These are phyloP conservation scores for Lophium mytilinum DNA, from an alignment of 495 filamentous ascomycete species.

Conservation along the genomic window DNA sequence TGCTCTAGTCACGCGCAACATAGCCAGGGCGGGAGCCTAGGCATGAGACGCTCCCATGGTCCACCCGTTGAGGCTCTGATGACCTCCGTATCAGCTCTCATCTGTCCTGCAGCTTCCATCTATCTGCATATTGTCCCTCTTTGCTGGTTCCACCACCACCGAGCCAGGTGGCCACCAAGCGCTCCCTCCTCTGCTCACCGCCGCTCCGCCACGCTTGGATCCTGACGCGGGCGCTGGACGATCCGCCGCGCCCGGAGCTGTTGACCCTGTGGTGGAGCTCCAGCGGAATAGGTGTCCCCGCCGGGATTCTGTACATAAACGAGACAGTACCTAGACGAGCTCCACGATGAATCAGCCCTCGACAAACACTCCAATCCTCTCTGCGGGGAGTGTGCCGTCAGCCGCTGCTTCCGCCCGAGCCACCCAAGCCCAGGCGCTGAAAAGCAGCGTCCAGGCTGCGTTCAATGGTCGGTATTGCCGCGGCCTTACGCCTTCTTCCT, in stretches of 20 bases:
- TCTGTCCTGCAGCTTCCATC: neutral
- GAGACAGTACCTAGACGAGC: slow-evolving; percentile 7
- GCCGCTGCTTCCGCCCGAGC: slow-evolving; percentile 36
- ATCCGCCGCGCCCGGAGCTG: neutral
- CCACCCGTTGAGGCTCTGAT: too few species aligned
- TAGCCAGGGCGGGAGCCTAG: too few species aligned
- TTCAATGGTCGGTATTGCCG: slow-evolving; percentile 63
- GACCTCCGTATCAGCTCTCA: neutral
- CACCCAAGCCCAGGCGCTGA: slow-evolving; percentile 46
- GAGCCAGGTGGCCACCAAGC: neutral
- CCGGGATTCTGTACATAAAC: slow-evolving; percentile 5
- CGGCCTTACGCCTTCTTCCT: slow-evolving; percentile 2
- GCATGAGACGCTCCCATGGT: too few species aligned
- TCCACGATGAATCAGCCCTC: slow-evolving; percentile 23
- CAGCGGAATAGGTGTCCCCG: neutral
- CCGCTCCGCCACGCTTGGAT: neutral
- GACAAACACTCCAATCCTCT: slow-evolving; percentile 31
- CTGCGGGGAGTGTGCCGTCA: slow-evolving; percentile 41
- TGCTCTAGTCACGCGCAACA: too few species aligned
- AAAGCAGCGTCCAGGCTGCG: slow-evolving; percentile 64
- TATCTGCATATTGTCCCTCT: neutral
- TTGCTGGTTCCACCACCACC: neutral
- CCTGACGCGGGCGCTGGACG: neutral
- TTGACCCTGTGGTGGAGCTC: neutral
- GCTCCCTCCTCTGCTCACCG: neutral